A percentile compares a stretch with the other conserved stretches of the same genome.
Conservation (phyloP, 2,329 filamentous ascomycete genomes). For the Tolypocladium cylindrosporum region DNA sequence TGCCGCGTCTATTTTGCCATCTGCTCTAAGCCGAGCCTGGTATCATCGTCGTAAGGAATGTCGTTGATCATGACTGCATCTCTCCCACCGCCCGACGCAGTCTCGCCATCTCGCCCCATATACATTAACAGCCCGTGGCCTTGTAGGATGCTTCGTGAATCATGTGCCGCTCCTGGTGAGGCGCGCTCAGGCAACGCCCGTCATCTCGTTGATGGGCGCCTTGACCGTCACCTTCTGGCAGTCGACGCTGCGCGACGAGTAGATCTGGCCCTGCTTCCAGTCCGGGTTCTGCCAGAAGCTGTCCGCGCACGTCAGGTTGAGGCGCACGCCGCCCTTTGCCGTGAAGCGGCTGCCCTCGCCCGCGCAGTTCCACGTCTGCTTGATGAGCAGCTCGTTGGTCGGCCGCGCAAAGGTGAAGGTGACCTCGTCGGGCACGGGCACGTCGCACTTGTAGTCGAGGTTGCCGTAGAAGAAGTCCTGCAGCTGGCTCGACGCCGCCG, state of each 20-base stretch:
- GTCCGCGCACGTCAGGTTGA: conserved; percentile 19
- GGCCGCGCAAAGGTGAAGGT: conserved; percentile 34
- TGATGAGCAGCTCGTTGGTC: conserved; percentile 25
- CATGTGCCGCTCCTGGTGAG: not conserved
- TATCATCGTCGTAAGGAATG: conserved; percentile 8
- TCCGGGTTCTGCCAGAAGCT: conserved; percentile 15
- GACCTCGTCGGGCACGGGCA: conserved; percentile 16
- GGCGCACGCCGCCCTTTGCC: conserved; percentile 14
- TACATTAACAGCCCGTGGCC: not conserved
- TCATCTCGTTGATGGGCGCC: conserved; percentile 15
- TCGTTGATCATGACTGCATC: conserved; percentile 1
- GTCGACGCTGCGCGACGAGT: conserved; percentile 17
- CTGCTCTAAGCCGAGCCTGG: not conserved
- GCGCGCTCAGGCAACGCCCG: conserved; percentile 12
- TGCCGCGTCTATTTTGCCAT: not conserved
- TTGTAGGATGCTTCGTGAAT: too few species aligned
- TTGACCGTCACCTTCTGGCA: conserved; percentile 16
- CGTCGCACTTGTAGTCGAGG: conserved; percentile 30
- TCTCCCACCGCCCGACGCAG: not conserved
- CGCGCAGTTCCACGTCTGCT: conserved; percentile 39
- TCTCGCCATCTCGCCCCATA: not conserved
- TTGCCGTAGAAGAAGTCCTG: conserved; percentile 41
- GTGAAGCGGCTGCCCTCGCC: conserved; percentile 24
- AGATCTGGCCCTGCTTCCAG: conserved; percentile 21
- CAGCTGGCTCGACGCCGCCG: conserved; percentile 29